Conservation (phyloP, 768 basidiomycete species). For the Favolaschia claudopus region DNA sequence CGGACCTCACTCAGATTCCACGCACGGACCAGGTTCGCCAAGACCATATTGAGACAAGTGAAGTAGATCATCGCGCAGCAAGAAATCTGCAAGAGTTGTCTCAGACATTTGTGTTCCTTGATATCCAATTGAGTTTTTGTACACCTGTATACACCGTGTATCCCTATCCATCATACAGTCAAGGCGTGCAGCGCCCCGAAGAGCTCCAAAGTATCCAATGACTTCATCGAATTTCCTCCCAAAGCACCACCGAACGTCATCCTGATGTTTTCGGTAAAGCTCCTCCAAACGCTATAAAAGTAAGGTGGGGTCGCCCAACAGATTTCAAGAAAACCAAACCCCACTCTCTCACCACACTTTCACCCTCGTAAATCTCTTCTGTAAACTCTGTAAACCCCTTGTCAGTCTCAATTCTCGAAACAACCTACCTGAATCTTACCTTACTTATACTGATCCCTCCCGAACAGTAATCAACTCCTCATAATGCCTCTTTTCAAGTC, state of each 20-base stretch:
- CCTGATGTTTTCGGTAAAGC: neutral
- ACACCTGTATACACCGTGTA: no score
- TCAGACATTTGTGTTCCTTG: no score
- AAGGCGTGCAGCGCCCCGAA: neutral
- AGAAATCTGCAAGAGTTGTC: no score
- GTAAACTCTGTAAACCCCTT: no score
- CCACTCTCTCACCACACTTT: no score
- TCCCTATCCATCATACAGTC: no score
- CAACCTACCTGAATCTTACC: neutral
- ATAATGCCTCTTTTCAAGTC: constrained; percentile 36
- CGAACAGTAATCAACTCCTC: neutral
- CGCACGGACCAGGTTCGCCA: constrained; percentile 50
- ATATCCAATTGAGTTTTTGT: no score
- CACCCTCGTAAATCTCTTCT: no score
- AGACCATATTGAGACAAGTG: no score
- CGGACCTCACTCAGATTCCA: constrained; percentile 54
- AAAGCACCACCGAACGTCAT: constrained; percentile 7
- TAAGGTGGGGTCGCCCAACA: neutral
- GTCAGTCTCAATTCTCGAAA: neutral
- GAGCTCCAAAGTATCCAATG: neutral
- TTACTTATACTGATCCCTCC: neutral
- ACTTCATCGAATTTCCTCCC: no score
- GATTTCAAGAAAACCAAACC: neutral
- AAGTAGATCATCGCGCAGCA: no score
- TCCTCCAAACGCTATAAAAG: constrained; percentile 1